Evolutionary conservation across 345 rosid species (phyloP), one percentile per base, ranked within the genome.

Genomic region (Eucalyptus cladocalyx): DNA sequence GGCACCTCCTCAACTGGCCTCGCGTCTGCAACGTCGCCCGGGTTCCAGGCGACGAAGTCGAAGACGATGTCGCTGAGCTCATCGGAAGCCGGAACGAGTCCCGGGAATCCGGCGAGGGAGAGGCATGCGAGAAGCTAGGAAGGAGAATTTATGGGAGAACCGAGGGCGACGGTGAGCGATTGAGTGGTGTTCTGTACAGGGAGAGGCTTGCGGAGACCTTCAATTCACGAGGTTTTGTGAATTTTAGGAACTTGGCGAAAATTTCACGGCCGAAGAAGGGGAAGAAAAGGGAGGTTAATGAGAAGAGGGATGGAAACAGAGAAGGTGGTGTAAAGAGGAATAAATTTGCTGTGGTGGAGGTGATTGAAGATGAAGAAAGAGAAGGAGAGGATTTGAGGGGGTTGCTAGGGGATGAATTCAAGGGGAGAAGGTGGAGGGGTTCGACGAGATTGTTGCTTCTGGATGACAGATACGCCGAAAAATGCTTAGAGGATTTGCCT

Each of bases 1-100:
- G 99, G 34, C 98, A 97, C 92, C 95, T 97, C 40, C 94, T 97
- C 67, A 97, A 97, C 88, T 97, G 99, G 97, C 97, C 99, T 23
- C 92, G 97, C 56, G 90, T 96, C 80, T 93, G 92, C 80, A 97
- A 97, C 92, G 93, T 97, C 56, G 98, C 98, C 47, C 94, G 97
- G 65, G 96, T 97, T 21, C 94, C 94, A 6, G 98, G 97, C 9
- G 99, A 95, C n/a, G 98, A 96, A 60, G 89, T 96, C 37, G 97
- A 95, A 9, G 92, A 92, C 11, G 94, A 91, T n/a, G 72, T 94
- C 32, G 89, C 87, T 45, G 87, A 93, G 50, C 88, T 95, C 87
- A 4, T 89, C 92, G 86, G 94, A 89, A 45, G 76, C 56, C 50
- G 62, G 67, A 91, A 69, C 40, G 72, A 89, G 23, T 18, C 43